These are phyloP conservation scores for Dioscorea alata DNA, from an alignment of 106 monocot genomes.

Conservation along the genomic window DNA sequence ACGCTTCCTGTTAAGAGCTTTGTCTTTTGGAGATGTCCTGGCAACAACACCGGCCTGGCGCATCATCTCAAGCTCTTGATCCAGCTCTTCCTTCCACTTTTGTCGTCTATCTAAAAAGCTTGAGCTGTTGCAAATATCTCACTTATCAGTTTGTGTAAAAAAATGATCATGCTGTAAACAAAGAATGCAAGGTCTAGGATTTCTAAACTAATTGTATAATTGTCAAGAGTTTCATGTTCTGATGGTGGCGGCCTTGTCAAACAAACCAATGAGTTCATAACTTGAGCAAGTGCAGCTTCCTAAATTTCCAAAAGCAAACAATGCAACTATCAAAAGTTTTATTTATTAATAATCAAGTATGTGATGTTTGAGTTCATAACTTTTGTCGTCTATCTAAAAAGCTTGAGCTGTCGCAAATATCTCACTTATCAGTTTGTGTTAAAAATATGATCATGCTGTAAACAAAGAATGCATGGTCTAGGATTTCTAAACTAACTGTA, in stretches of 20 bases:
- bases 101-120: conserved; percentile 38
- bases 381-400: conserved; percentile 45
- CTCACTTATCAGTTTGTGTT: not conserved
- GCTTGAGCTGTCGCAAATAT: conserved; percentile 15
- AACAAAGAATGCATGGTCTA: not conserved
- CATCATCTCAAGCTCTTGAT: conserved; percentile 65
- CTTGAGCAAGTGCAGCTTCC: no score
- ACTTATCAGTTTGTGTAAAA: not conserved
- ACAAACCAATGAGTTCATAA: not conserved
- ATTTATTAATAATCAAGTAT: not conserved
- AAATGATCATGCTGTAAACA: not conserved
- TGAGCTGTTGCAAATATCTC: conserved; percentile 9
- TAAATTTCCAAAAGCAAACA: no score
- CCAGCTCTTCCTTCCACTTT: conserved; percentile 91
- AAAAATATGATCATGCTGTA: not conserved
- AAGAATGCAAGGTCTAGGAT: not conserved
- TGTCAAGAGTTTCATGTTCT: not conserved
- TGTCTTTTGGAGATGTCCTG: conserved; percentile 1
- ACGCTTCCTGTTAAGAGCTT: not conserved
- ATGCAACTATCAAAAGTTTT: not conserved
- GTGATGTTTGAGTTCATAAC: no score
- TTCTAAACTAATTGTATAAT: not conserved
- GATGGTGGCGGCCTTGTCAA: not conserved
- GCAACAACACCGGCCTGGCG: not conserved
- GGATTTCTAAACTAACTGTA: not conserved